These are phyloP conservation scores for Xylaria castorea DNA, from an alignment of 495 filamentous ascomycete genomes.

Conservation along the genomic window DNA sequence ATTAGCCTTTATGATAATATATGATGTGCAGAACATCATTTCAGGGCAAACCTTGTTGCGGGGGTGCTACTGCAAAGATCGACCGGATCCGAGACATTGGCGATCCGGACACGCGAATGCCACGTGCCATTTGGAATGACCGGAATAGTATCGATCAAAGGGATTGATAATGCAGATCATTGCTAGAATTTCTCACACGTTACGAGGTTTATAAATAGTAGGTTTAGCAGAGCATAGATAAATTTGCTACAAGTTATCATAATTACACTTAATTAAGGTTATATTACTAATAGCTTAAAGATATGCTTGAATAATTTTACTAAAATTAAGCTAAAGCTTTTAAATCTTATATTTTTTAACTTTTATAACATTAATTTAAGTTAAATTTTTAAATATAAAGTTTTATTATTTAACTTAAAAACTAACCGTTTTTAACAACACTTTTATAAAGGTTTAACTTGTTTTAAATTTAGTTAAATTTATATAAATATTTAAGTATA, in stretches of 20 bases:
- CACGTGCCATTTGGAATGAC: not conserved
- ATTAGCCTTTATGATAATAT: not conserved
- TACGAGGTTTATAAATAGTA: not conserved
- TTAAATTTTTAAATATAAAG: too few relatives aligned
- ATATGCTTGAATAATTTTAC: not conserved
- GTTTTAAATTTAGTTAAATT: too few relatives aligned
- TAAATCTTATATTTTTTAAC: not conserved
- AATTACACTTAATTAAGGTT: not conserved
- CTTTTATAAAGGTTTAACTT: too few relatives aligned
- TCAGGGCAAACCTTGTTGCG: not conserved
- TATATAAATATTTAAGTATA: too few relatives aligned
- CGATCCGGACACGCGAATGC: not conserved
- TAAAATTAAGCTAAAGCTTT: not conserved
- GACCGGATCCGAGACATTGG: not conserved
- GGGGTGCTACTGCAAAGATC: not conserved
- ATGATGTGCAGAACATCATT: not conserved
- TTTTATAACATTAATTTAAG: too few relatives aligned
- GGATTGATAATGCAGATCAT: not conserved
- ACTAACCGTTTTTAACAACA: too few relatives aligned
- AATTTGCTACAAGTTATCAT: not conserved
- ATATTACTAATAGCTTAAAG: not conserved
- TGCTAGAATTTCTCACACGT: not conserved
- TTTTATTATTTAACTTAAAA: too few relatives aligned
- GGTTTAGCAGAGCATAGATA: not conserved
- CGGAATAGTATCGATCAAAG: not conserved